These are phyloP conservation scores for Synchytrium microbalum DNA, from an alignment of 371 early-diverging fungal species.

Conservation along the genomic window DNA sequence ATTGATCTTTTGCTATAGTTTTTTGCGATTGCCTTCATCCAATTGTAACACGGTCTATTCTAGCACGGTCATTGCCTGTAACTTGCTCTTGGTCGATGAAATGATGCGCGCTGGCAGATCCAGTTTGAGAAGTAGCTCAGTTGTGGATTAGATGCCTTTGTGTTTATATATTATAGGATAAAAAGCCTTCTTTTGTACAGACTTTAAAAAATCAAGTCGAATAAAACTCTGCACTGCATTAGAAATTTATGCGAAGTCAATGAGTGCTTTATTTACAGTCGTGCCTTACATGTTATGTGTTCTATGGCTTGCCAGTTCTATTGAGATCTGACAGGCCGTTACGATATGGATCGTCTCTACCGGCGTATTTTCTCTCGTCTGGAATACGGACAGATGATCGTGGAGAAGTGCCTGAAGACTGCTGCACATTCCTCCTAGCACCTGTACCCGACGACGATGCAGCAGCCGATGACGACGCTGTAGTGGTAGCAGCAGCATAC, in stretches of 20 bases:
- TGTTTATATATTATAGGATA: too few relatives aligned
- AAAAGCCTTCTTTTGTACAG: too few relatives aligned
- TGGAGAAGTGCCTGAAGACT: not conserved
- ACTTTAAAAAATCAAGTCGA: too few relatives aligned
- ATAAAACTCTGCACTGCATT: too few relatives aligned
- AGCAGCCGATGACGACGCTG: not conserved
- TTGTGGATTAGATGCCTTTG: not conserved
- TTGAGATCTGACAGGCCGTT: not conserved
- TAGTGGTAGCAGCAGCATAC: not conserved
- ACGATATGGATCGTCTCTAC: not conserved
- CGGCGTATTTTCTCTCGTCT: not conserved
- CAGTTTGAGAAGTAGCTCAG: not conserved
- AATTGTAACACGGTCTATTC: slow-evolving; percentile 9
- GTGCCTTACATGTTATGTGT: too few relatives aligned
- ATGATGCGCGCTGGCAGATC: slow-evolving; percentile 74
- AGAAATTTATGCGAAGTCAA: too few relatives aligned
- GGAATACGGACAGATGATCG: not conserved
- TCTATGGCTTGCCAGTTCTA: too few relatives aligned
- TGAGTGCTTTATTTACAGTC: too few relatives aligned
- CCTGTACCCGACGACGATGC: not conserved
- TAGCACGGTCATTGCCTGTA: slow-evolving; percentile 90
- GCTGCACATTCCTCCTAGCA: not conserved
- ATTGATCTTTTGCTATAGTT: slow-evolving; percentile 1
- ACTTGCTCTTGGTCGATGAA: slow-evolving; percentile 98
- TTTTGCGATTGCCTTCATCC: slow-evolving; percentile 9